phyloP scores from a whole-genome alignment of 192 early-diverging fungal genomes.

The Martensiomyces pterosporus region DNA sequence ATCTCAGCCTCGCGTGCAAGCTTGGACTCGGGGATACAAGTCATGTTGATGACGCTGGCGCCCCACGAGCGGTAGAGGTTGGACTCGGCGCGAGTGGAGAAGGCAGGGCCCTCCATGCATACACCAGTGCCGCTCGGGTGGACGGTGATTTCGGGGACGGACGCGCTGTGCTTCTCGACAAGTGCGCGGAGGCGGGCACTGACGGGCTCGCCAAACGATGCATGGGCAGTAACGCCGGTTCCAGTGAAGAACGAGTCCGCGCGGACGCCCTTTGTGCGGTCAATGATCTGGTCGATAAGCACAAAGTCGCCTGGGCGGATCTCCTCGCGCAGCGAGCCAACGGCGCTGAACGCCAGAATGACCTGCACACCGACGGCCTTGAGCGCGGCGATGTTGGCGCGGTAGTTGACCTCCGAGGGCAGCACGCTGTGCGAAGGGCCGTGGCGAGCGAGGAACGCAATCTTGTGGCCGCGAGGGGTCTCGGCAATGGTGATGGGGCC shows the following conservation, averaged over 20 bases:
- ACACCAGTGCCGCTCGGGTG: conserved; percentile 83
- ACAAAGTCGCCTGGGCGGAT: conserved; percentile 94
- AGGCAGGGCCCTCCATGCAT: conserved; percentile 98
- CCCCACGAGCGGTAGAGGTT: conserved; percentile 94
- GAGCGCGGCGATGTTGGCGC: conserved; percentile 97
- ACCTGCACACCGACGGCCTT: conserved; percentile 90
- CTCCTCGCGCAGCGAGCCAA: conserved; percentile 92
- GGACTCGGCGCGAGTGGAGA: conserved; percentile 96
- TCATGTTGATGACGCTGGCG: conserved; percentile 97
- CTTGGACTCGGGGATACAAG: conserved; percentile 92
- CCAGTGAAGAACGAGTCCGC: conserved; percentile 90
- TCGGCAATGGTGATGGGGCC: conserved; percentile 80
- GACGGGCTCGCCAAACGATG: conserved; percentile 93
- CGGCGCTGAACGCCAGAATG: conserved; percentile 95
- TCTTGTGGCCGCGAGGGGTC: conserved; percentile 64
- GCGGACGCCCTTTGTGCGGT: conserved; percentile 96
- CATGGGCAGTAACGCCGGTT: conserved; percentile 87
- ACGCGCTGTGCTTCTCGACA: conserved; percentile 58
- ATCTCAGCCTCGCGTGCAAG: conserved; percentile 97
- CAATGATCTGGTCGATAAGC: conserved; percentile 89
- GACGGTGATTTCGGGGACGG: conserved; percentile 50
- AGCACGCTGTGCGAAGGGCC: conserved; percentile 84
- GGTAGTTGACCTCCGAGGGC: conserved; percentile 85
- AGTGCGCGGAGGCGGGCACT: conserved; percentile 68
- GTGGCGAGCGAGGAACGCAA: conserved; percentile 97